Conservation (phyloP, 768 basidiomycete genomes). For the Cyathus striatus region DNA sequence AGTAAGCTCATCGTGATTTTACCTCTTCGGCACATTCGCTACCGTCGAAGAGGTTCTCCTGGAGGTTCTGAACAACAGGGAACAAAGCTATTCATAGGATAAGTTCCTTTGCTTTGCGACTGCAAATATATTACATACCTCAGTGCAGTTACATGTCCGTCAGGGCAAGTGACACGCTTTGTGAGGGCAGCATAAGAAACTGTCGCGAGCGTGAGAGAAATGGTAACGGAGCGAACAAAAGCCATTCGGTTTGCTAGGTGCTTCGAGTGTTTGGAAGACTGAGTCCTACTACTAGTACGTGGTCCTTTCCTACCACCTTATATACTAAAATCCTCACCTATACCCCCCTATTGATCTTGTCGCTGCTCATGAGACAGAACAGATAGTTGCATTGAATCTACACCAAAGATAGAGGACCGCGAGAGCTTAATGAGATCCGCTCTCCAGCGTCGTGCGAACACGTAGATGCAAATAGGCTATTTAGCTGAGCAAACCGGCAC, state of each 20-base stretch:
- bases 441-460: no score
- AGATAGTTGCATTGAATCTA: no score
- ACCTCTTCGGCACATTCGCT: conserved; percentile 27
- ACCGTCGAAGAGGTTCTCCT: conserved; percentile 25
- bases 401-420: no score
- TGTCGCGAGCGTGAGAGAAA: neutral
- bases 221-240: neutral
- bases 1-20: no score
- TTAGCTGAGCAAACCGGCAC: no score
- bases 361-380: no score
- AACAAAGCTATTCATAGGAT: conserved; percentile 10
- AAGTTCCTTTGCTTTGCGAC: neutral
- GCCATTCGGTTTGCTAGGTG: neutral
- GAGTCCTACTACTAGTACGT: no score
- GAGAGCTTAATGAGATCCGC: no score
- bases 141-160: conserved; percentile 4
- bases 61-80: conserved; percentile 21
- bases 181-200: conserved; percentile 1
- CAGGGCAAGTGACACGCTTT: conserved; percentile 5
- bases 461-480: no score
- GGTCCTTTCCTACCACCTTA: no score
- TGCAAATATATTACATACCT: neutral
- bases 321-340: no score
- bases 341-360: no score
- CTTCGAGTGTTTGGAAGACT: neutral